Evolutionary conservation across 306 rosid genomes (phyloP), one percentile per base, ranked within the genome.

Genomic region (Leucaena leucocephala): DNA sequence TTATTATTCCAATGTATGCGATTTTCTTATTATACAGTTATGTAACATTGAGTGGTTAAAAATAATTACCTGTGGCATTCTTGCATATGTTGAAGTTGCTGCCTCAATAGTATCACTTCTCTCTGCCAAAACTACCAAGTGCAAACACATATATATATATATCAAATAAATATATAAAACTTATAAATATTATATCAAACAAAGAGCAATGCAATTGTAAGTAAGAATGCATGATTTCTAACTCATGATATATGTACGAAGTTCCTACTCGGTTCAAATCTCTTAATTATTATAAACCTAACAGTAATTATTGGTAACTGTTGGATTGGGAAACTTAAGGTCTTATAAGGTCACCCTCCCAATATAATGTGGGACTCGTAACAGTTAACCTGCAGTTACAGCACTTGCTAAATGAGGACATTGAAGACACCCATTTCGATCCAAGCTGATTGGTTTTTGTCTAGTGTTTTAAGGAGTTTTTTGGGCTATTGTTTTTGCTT

Each of bases 51-150:
- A 33, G 72, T 14, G 40, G 15, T 22, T 70, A 3, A 44, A 36
- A 39, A 5, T 38, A 57, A 16, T 40, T 82, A 87, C 91, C 91
- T 87, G 75, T 87, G 83, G 78, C 80, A 78, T 82, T 85, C 88
- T 80, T 87, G 87, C 78, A 87, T 59, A 65, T 87, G 68, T 49
- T 50, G 88, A 48, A 87, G 77, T 71, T 87, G 85, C 74, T 87
- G 87, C 72, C 84, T 85, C 87, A 87, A 80, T 57, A 75, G 75
- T 59, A 79, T 67, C 46, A 84, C 85, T 65, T 87, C 88, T 78
- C 78, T 85, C 74, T 87, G 84, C 91, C 91, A 83, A 78, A 87
- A 82, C 88, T 87, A 40, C 35, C 21, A 80, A 66, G 45, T 54
- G 55, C 15, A 82, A 74, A 33, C 46, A 62, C 6, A 62, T 7